These are phyloP conservation scores for Rhizopogon vesiculosus DNA, from an alignment of 768 basidiomycete species.

Conservation along the genomic window DNA sequence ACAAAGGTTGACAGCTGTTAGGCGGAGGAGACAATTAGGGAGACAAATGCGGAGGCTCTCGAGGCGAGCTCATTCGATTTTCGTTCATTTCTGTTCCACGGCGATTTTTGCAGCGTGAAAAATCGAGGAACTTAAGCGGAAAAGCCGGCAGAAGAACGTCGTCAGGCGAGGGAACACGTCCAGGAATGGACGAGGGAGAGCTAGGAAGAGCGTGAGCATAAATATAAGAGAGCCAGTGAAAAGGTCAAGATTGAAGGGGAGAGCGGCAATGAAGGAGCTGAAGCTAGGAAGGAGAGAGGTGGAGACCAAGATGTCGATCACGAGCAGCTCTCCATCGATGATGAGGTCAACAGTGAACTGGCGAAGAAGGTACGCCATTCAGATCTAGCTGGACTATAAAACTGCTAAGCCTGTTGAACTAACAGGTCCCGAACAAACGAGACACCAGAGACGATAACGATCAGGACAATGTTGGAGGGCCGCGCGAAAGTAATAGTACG, in stretches of 20 bases:
- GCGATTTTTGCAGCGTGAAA: too few relatives aligned
- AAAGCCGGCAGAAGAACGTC: conserved; percentile 59
- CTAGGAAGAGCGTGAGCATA: conserved; percentile 76
- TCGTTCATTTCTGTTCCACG: too few relatives aligned
- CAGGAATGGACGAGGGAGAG: conserved; percentile 75
- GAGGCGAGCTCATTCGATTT: too few relatives aligned
- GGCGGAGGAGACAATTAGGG: conserved; percentile 15
- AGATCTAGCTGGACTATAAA: neutral
- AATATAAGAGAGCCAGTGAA: conserved; percentile 49
- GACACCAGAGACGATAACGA: conserved; percentile 76
- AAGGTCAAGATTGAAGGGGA: conserved; percentile 48
- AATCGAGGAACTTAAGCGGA: conserved; percentile 35
- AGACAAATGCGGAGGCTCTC: too few relatives aligned
- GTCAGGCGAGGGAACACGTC: conserved; percentile 71
- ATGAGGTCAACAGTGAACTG: conserved; percentile 53
- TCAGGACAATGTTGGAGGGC: conserved; percentile 55
- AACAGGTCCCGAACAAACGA: conserved; percentile 62
- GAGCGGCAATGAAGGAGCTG: conserved; percentile 47
- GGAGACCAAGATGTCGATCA: conserved; percentile 54
- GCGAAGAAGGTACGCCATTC: conserved; percentile 55
- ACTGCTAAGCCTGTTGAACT: neutral
- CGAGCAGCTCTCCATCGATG: conserved; percentile 67
- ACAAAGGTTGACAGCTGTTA: conserved; percentile 73
- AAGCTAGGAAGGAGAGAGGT: conserved; percentile 72
- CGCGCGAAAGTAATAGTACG: conserved; percentile 77